Base-by-base conservation (phyloP, 345 rosid genomes). In the Bretschneidera sinensis region DNA sequence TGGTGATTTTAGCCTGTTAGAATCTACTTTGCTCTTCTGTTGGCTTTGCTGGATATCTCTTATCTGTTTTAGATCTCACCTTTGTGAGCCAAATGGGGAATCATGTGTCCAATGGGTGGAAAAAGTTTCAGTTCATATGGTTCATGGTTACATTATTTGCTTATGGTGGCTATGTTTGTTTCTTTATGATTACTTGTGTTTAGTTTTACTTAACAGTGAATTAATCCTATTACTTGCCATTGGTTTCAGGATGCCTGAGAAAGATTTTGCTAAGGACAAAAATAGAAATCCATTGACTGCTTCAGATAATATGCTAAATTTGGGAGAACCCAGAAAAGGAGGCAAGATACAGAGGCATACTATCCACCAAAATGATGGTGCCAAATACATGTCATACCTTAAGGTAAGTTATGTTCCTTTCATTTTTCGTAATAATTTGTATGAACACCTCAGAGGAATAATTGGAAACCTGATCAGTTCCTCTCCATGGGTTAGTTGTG, bases 321-420 rank as follows among this genome's bases (percentile, higher is more conserved):
- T 47, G 56, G 81, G 60, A 20, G 62, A 60, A 68, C 49, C 62
- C 28, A 71, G 59, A 60, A 81, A 74, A 59, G 85, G 79, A 47
- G 86, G 79, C 34, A 81, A 57, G 75, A 54, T 82, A 65, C 83
- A 61, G 48, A 82, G 67, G 73, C 78, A 58, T 68, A 79, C 80
- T 64, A 64, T 81, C 63, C 67, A 74, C 62, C 83, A 63, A 57
- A 77, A 69, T 60, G 96, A 94, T 75, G 95, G 96, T 71, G 76
- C 84, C 66, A 72, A 84, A 57, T 94, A 94, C 64, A 94, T 94
- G 99, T 88, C 99, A 57, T 90, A 73, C 79, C 66, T 91, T 48
- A 94, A 94, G 96, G 99, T 90, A 51, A 21, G 85, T 47, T 17
- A n/a, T n/a, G 21, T 78, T 60, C 53, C 51, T 71, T 54, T 52